Conservation (phyloP, 306 rosid genomes). For the Gillenia trifoliata region DNA sequence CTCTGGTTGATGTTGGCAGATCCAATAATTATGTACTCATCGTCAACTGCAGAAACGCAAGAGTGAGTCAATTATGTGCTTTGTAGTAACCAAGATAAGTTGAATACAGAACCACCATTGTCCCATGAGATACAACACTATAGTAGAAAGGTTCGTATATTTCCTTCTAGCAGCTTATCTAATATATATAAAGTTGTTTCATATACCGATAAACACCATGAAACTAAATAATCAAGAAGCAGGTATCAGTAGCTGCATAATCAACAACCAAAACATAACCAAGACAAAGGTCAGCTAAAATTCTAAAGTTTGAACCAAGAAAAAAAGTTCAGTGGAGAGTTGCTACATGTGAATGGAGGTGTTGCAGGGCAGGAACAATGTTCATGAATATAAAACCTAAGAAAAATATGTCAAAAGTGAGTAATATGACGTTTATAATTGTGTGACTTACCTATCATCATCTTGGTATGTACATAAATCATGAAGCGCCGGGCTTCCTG, state of each 20-base stretch:
- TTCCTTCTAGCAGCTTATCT: not conserved
- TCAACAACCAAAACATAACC: not conserved
- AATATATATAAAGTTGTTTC: not conserved
- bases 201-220: not conserved
- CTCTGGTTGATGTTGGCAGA: constrained; percentile 55
- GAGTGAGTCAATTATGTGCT: not conserved
- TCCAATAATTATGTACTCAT: constrained; percentile 52
- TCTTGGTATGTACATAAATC: constrained; percentile 50
- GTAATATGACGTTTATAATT: not conserved
- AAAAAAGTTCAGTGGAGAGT: not conserved
- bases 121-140: not conserved
- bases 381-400: not conserved
- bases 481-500: constrained; percentile 43
- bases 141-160: not conserved
- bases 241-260: not conserved
- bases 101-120: not conserved
- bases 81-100: not conserved
- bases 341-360: not conserved
- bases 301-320: not conserved
- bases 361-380: not conserved
- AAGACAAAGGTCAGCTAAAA: not conserved
- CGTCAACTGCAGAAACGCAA: constrained; percentile 31
- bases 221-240: not conserved
- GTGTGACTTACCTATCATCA: constrained; percentile 42
- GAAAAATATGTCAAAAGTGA: not conserved